Evolutionary conservation across 2,329 filamentous ascomycete species (phyloP).

Genomic region (Zymoseptoria brevis): DNA sequence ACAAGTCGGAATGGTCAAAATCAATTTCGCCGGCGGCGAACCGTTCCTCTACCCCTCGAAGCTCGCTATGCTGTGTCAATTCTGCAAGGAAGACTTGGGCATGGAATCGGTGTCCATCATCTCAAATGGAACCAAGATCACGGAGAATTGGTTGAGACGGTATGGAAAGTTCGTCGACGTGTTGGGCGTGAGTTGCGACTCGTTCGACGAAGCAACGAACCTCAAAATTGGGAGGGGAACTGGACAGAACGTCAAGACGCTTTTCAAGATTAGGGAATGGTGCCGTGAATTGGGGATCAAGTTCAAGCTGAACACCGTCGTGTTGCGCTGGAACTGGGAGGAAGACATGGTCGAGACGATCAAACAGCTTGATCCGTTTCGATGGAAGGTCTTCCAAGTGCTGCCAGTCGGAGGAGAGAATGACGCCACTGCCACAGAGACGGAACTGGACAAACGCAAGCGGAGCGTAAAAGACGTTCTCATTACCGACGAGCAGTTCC

Average conservation of each 20-base stretch:
- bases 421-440: slow-evolving; percentile 29
- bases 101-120: slow-evolving; percentile 49
- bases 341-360: slow-evolving; percentile 37
- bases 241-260: slow-evolving; percentile 6
- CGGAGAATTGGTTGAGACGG: slow-evolving; percentile 35
- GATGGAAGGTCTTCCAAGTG: slow-evolving; percentile 51
- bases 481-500: slow-evolving; percentile 42
- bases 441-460: slow-evolving; percentile 15
- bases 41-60: slow-evolving; percentile 45
- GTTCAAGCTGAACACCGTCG: slow-evolving; percentile 53
- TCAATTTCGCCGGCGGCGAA: slow-evolving; percentile 51
- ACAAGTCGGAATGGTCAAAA: slow-evolving; percentile 47
- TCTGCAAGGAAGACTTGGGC: slow-evolving; percentile 40
- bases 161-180: slow-evolving; percentile 45
- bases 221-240: slow-evolving; percentile 43
- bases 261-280: slow-evolving; percentile 25
- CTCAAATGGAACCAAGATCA: slow-evolving; percentile 46
- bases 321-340: slow-evolving; percentile 41
- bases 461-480: slow-evolving; percentile 37
- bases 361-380: slow-evolving; percentile 38
- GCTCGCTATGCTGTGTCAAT: slow-evolving; percentile 39
- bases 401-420: slow-evolving; percentile 49
- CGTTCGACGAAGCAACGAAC: slow-evolving; percentile 45
- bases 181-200: slow-evolving; percentile 50
- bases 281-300: slow-evolving; percentile 43